Conservation (phyloP, 805 yeast species). For the Metschnikowia baotianmanensis region DNA sequence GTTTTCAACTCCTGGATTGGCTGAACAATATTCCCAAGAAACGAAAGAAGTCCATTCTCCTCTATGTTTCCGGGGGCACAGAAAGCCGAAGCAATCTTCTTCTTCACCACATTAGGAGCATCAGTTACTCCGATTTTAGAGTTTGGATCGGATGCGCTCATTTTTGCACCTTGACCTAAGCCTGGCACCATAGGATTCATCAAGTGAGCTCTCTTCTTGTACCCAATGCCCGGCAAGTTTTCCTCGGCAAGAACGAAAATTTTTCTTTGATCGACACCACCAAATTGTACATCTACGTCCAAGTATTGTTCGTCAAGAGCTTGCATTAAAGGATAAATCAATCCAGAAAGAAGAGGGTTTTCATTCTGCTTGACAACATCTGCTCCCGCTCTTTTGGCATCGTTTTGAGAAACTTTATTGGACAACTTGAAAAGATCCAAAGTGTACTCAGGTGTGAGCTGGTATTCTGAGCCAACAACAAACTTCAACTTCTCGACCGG, state of each 20-base stretch:
- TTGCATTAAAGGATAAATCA: conserved; percentile 98
- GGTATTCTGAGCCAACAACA: conserved; percentile 88
- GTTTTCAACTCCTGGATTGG: conserved; percentile 81
- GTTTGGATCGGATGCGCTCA: conserved; percentile 99
- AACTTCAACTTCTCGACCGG: conserved; percentile 87
- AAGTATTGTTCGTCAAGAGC: conserved; percentile 93
- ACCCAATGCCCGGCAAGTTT: conserved; percentile 79
- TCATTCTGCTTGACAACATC: conserved; percentile 98
- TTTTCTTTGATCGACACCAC: conserved; percentile 99
- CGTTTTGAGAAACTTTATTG: conserved; percentile 86
- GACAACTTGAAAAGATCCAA: conserved; percentile 86
- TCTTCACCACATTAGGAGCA: conserved; percentile 81
- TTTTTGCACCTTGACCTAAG: conserved; percentile 92
- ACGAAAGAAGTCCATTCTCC: conserved; percentile 87
- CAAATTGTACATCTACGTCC: conserved; percentile 90
- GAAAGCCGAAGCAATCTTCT: conserved; percentile 88
- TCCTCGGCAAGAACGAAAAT: conserved; percentile 97
- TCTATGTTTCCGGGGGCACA: conserved; percentile 92
- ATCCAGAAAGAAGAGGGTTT: conserved; percentile 88
- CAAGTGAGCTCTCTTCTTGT: conserved; percentile 95
- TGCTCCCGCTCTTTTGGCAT: conserved; percentile 98
- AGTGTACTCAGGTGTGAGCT: conserved; percentile 71
- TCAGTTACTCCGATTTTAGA: conserved; percentile 93
- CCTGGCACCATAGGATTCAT: conserved; percentile 99
- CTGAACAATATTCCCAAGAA: conserved; percentile 76